Conservation (phyloP, 1,139 yeast species). For the Yamadazyma conglobata region DNA sequence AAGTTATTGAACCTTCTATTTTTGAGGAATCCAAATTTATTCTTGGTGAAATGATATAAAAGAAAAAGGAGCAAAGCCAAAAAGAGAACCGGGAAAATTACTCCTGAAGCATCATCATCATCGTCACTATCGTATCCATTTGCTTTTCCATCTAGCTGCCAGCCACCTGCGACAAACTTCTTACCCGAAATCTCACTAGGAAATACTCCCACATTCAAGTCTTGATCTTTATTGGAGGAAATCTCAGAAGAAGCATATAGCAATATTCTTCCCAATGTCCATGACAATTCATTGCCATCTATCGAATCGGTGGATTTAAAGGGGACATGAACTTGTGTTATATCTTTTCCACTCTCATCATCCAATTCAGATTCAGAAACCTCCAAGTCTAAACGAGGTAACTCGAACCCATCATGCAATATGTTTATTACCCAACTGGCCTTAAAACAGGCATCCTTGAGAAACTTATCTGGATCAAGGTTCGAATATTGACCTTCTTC, state of each 20-base stretch:
- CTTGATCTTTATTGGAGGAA: conserved; percentile 20
- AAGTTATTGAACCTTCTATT: conserved; percentile 13
- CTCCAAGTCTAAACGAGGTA: conserved; percentile 62
- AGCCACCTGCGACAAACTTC: conserved; percentile 37
- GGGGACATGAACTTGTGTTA: conserved; percentile 43
- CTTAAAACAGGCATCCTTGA: conserved; percentile 72
- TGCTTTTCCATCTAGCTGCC: conserved; percentile 6
- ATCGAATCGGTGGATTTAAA: conserved; percentile 60
- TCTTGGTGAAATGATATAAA: conserved; percentile 9
- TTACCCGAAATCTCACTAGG: conserved; percentile 50
- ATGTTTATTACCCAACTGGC: conserved; percentile 79
- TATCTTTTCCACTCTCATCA: conserved; percentile 21
- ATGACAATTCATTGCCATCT: conserved; percentile 58
- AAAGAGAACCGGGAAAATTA: conserved; percentile 13
- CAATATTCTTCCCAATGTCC: conserved; percentile 64
- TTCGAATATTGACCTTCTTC: conserved; percentile 50
- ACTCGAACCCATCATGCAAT: conserved; percentile 73
- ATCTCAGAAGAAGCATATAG: conserved; percentile 58
- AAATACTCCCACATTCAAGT: conserved; percentile 43
- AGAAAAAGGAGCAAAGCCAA: conserved; percentile 17
- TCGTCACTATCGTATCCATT: conserved; percentile 21
- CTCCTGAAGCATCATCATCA: conserved; percentile 17
- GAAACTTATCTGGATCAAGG: conserved; percentile 41
- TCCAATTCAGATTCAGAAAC: conserved; percentile 19
- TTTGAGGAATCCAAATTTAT: conserved; percentile 9